Base-by-base conservation (phyloP, 306 rosid genomes). In the Vigna reflexopilosa region DNA sequence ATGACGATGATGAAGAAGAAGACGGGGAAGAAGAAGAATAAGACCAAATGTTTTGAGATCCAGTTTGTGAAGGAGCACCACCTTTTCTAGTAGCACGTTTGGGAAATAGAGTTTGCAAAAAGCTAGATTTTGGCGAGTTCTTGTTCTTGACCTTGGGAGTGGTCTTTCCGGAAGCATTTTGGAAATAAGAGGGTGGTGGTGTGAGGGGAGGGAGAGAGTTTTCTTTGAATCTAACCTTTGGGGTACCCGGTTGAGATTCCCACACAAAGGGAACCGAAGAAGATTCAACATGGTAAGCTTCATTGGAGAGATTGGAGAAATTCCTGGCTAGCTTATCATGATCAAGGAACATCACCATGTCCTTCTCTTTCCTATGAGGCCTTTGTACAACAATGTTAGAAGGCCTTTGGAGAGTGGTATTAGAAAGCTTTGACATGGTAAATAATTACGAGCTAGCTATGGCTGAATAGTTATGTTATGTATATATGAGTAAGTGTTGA, bases 241-340 rank as follows among this genome's bases (percentile, higher is more conserved):
- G 89, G 66, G 89, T 86, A 12, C 89, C 89, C 24, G 89, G 89
- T 79, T 83, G 83, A 51, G 89, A 82, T 80, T 86, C 89, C 89
- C 89, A 86, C 1, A 28, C 78, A 42, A 86, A 86, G 1, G 89
- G 86, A 44, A 86, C 50, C 12, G 89, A 79, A 2, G 84, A 77
- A 40, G 79, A 47, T 65, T 82, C 70, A 16, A 50, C 84, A 79
- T 86, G 82, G 38, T 86, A 86, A 7, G 63, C 82, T 76, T 83
- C 89, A 24, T 70, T 82, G 14, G 84, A 82, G n/a, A 73, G 12
- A 70, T 77, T 76, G 15, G 88, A 82, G 5, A 78, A 56, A 28
- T 82, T 77, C 36, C 82, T 82, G 12, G 61, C 54, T 36, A 75
- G 26, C 1, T 74, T 64, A 42, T 77, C 68, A 34, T n/a, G 16